These are phyloP conservation scores for Fusarium solani-melongenae DNA, from an alignment of 2,329 filamentous ascomycete genomes.

Conservation along the genomic window DNA sequence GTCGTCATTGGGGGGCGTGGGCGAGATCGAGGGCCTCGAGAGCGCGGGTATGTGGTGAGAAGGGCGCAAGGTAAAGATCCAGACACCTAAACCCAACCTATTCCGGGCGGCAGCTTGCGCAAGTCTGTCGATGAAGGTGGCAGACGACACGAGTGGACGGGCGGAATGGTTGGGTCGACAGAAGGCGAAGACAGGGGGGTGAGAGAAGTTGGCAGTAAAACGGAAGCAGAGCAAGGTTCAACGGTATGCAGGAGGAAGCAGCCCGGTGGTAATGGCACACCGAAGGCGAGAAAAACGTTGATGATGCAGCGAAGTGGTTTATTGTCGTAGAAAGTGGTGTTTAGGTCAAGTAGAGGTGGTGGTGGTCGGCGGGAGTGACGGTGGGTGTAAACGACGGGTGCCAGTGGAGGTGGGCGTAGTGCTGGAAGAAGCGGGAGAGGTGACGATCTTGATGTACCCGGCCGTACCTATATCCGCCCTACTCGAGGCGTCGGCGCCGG, in stretches of 20 bases:
- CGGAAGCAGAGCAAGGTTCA: conserved; percentile 4
- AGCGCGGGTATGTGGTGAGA: conserved; percentile 7
- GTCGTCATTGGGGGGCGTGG: conserved; percentile 46
- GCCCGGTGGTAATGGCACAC: conserved; percentile 15
- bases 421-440: conserved; percentile 26
- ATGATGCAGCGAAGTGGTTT: conserved; percentile 28
- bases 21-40: conserved; percentile 32
- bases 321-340: conserved; percentile 34
- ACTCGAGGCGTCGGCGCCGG: conserved; percentile 1
- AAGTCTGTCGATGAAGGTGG: conserved; percentile 32
- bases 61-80: conserved; percentile 25
- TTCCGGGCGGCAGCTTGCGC: conserved; percentile 40
- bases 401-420: conserved; percentile 36
- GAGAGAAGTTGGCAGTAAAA: conserved; percentile 12
- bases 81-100: conserved; percentile 44
- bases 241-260: conserved; percentile 5
- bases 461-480: conserved; percentile 44
- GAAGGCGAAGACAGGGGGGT: conserved; percentile 15
- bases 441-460: conserved; percentile 40
- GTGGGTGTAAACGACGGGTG: conserved; percentile 33
- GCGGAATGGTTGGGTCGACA: conserved; percentile 38
- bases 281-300: conserved; percentile 2
- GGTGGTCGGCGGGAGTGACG: conserved; percentile 38
- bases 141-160: conserved; percentile 40
- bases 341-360: conserved; percentile 34